phyloP scores from a whole-genome alignment of 768 basidiomycete species.

The Auriscalpium vulgare region DNA sequence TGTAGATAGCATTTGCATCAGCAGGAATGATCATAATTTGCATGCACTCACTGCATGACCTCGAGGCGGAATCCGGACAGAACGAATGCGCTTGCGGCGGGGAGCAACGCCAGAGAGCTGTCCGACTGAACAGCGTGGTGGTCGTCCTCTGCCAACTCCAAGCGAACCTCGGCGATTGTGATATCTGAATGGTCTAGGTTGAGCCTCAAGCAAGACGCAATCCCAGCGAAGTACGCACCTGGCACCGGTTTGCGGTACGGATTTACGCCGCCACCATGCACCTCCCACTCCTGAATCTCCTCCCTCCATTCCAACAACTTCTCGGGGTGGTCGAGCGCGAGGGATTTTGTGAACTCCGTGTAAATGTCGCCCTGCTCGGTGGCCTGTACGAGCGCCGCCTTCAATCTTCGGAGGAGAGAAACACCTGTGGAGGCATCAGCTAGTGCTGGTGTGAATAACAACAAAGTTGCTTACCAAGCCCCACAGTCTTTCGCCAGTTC shows the following conservation, averaged over 20 bases:
- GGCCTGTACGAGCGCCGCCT: background rate
- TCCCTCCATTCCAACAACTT: background rate
- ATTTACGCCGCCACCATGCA: background rate
- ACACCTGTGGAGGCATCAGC: background rate
- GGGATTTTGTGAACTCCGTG: background rate
- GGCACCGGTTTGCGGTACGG: background rate
- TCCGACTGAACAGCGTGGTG: background rate
- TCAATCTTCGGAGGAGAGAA: background rate
- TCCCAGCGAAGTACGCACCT: background rate
- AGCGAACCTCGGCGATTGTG: background rate
- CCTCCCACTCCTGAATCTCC: background rate
- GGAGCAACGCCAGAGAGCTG: background rate
- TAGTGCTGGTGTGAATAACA: background rate
- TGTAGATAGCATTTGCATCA: background rate
- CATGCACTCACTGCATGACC: background rate
- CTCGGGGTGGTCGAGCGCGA: background rate
- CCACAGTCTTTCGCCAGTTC: slow-evolving; percentile 23
- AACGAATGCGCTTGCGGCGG: background rate
- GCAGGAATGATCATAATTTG: background rate
- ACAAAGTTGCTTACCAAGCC: background rate
- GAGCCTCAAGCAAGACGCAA: background rate
- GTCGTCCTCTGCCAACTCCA: background rate
- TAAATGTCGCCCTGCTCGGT: background rate
- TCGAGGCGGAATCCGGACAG: background rate
- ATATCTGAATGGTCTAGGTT: background rate